Evolutionary conservation across 768 basidiomycete species (phyloP).

Genomic region (Lactifluus piperatus): DNA sequence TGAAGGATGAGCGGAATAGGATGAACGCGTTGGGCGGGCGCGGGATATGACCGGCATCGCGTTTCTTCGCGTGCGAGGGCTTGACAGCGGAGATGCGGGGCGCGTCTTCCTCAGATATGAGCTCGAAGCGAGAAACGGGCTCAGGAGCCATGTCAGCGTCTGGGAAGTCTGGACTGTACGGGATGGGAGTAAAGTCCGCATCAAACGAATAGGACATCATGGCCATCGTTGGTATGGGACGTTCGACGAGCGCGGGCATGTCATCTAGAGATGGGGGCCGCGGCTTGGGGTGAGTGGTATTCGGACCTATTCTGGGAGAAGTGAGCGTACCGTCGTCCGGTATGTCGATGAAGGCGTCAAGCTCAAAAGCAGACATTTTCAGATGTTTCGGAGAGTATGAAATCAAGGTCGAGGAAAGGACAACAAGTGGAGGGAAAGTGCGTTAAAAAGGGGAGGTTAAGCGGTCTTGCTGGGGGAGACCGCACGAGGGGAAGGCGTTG

Average conservation of each 20-base stretch:
- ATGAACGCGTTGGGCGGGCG: conserved; percentile 83
- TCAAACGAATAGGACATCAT: conserved; percentile 55
- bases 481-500: conserved; percentile 18
- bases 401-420: conserved; percentile 3
- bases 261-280: conserved; percentile 20
- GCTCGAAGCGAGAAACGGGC: conserved; percentile 27
- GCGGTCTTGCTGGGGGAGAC: conserved; percentile 3
- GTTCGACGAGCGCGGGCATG: conserved; percentile 40
- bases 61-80: conserved; percentile 48
- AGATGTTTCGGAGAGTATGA: background rate
- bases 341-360: conserved; percentile 3
- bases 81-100: conserved; percentile 26
- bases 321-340: conserved; percentile 12
- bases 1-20: conserved; percentile 74
- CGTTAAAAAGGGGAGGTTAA: conserved; percentile 17
- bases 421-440: background rate
- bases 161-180: conserved; percentile 29
- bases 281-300: background rate
- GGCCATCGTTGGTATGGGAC: conserved; percentile 39
- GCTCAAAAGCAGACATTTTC: conserved; percentile 10
- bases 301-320: background rate
- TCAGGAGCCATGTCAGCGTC: conserved; percentile 25
- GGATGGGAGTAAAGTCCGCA: conserved; percentile 48
- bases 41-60: conserved; percentile 68
- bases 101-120: conserved; percentile 20